phyloP scores from a whole-genome alignment of 371 early-diverging fungal species.

The Batkoa obscura region DNA sequence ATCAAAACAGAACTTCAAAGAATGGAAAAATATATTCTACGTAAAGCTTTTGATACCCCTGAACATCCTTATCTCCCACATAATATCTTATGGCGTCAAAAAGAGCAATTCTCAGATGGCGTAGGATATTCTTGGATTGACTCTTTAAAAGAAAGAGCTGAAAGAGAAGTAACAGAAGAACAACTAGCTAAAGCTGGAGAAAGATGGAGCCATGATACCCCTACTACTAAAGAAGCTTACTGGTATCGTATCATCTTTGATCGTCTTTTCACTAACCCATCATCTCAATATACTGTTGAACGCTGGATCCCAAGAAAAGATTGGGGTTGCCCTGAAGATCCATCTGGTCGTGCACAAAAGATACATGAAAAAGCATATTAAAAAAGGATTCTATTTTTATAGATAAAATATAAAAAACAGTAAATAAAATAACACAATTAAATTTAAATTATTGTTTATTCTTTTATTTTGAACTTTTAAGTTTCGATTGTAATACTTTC shows the following conservation, averaged over 20 bases:
- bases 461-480: too few relatives aligned
- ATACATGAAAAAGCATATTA: conserved; percentile 56
- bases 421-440: too few relatives aligned
- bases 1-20: conserved; percentile 25
- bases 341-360: conserved; percentile 91
- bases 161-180: conserved; percentile 49
- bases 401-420: too few relatives aligned
- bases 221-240: conserved; percentile 88
- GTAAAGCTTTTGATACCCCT: conserved; percentile 62
- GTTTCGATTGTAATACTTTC: too few relatives aligned
- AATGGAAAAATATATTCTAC: conserved; percentile 78
- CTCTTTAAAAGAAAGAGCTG: conserved; percentile 54
- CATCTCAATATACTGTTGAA: conserved; percentile 71
- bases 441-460: too few relatives aligned
- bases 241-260: conserved; percentile 87
- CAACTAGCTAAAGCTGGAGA: conserved; percentile 41
- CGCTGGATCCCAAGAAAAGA: conserved; percentile 90
- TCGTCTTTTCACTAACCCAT: conserved; percentile 73
- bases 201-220: conserved; percentile 72
- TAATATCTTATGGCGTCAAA: conserved; percentile 88
- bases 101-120: conserved; percentile 96
- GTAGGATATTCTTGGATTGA: conserved; percentile 97
- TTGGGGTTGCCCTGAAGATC: conserved; percentile 95
- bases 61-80: conserved; percentile 69
- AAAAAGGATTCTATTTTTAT: too few relatives aligned